Conservation (phyloP, 305 asterid genomes). For the Fraxinus ornus region DNA sequence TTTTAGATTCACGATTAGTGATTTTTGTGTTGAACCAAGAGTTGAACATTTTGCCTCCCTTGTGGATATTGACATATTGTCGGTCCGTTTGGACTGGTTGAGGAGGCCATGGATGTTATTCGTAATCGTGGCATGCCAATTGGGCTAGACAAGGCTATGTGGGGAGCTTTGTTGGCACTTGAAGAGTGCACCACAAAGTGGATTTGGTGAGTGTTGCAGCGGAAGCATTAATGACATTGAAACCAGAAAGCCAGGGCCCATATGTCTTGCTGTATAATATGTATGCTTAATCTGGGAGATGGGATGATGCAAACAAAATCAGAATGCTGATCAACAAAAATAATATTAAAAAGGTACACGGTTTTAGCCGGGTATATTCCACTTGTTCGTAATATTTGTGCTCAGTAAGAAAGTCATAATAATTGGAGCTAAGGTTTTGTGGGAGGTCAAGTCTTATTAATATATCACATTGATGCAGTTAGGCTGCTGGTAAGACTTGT, state of each 20-base stretch:
- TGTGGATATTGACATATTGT: conserved; percentile 78
- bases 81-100: conserved; percentile 59
- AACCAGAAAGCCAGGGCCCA: conserved; percentile 76
- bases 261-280: conserved; percentile 61
- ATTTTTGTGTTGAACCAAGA: conserved; percentile 70
- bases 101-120: conserved; percentile 73
- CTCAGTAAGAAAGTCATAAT: background rate
- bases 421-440: background rate
- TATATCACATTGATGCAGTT: background rate
- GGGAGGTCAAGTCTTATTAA: background rate
- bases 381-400: conserved; percentile 28
- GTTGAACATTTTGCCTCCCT: conserved; percentile 75
- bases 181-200: conserved; percentile 59
- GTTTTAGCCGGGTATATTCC: conserved; percentile 57
- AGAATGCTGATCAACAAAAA: conserved; percentile 61
- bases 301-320: conserved; percentile 75
- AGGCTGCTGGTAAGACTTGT: background rate
- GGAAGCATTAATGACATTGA: conserved; percentile 64
- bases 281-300: conserved; percentile 69
- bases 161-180: conserved; percentile 83
- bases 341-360: conserved; percentile 49
- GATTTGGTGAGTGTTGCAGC: conserved; percentile 67
- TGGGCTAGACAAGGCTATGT: conserved; percentile 67
- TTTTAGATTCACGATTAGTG: conserved; percentile 59
- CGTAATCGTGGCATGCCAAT: conserved; percentile 41